Conservation (phyloP, 345 rosid species). For the Eucalyptus paniculata region DNA sequence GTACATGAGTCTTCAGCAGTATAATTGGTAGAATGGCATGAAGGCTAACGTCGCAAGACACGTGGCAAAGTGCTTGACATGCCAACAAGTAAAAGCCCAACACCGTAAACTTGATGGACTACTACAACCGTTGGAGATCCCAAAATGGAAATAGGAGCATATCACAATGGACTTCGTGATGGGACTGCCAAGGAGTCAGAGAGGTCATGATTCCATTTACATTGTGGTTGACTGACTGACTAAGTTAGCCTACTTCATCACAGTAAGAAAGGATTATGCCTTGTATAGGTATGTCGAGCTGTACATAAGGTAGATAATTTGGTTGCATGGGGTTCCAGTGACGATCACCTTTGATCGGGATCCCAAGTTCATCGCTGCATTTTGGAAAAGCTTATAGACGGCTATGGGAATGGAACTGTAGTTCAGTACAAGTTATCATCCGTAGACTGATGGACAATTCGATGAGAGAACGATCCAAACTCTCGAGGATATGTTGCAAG, state of each 20-base stretch:
- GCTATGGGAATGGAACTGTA: fast-evolving
- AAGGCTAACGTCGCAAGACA: fast-evolving
- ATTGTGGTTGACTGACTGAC: fast-evolving
- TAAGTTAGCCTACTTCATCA: fast-evolving
- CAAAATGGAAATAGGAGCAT: too few species aligned
- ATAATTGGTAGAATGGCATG: too few species aligned
- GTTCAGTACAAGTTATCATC: fast-evolving
- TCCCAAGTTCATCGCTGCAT: fast-evolving
- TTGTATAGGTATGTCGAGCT: fast-evolving
- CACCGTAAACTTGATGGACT: fast-evolving
- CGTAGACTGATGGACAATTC: fast-evolving
- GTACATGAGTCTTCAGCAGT: fast-evolving
- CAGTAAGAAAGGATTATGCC: too few species aligned
- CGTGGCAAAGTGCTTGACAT: too few species aligned
- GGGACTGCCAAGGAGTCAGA: fast-evolving
- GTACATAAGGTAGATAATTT: fast-evolving
- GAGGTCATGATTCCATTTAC: too few species aligned
- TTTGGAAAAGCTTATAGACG: fast-evolving
- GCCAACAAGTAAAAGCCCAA: too few species aligned
- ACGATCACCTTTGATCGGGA: fast-evolving
- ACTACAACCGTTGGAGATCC: fast-evolving
- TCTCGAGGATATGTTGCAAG: too few species aligned
- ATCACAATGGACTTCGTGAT: fast-evolving
- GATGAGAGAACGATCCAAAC: fast-evolving
- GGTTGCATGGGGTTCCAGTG: fast-evolving